Evolutionary conservation across 140 eudicot genomes (phyloP).

Genomic region (Stevia rebaudiana): DNA sequence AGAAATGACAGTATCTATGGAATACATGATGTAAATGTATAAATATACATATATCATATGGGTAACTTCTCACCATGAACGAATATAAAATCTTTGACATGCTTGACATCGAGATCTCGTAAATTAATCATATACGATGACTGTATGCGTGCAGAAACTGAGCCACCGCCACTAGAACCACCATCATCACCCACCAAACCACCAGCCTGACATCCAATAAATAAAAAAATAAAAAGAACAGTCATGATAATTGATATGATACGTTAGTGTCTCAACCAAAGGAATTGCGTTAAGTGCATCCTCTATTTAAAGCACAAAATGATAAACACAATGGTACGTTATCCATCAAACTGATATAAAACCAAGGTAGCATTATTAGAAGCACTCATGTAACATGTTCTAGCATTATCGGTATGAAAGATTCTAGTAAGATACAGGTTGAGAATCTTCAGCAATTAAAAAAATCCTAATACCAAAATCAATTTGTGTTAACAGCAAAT

Average conservation of each 20-base stretch:
- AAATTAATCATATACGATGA: slow-evolving; percentile 73
- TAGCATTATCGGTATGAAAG: not conserved
- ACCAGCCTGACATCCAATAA: slow-evolving; percentile 71
- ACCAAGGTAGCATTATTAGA: not conserved
- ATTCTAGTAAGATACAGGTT: slow-evolving; percentile 3
- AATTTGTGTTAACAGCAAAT: not conserved
- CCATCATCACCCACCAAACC: slow-evolving; percentile 83
- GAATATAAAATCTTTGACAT: slow-evolving; percentile 81
- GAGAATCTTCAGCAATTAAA: slow-evolving; percentile 4
- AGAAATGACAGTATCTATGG: not conserved
- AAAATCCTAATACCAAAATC: not conserved
- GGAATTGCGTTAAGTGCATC: not conserved
- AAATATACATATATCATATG: not conserved
- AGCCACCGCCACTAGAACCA: slow-evolving; percentile 52
- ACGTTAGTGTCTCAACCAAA: slow-evolving; percentile 4
- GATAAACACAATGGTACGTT: not conserved
- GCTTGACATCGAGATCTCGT: slow-evolving; percentile 79
- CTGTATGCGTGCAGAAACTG: slow-evolving; percentile 70
- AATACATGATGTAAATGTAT: not conserved
- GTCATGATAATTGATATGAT: not conserved
- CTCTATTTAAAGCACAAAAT: slow-evolving; percentile 1
- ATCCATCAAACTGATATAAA: slow-evolving; percentile 1
- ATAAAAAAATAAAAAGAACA: slow-evolving; percentile 3
- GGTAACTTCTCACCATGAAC: slow-evolving; percentile 67
- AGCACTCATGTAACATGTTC: slow-evolving; percentile 5